Percentiles rank a stretch among this genome's conserved stretches.
Conservation (phyloP, 768 basidiomycete genomes). For the Lactarius hatsudake region DNA sequence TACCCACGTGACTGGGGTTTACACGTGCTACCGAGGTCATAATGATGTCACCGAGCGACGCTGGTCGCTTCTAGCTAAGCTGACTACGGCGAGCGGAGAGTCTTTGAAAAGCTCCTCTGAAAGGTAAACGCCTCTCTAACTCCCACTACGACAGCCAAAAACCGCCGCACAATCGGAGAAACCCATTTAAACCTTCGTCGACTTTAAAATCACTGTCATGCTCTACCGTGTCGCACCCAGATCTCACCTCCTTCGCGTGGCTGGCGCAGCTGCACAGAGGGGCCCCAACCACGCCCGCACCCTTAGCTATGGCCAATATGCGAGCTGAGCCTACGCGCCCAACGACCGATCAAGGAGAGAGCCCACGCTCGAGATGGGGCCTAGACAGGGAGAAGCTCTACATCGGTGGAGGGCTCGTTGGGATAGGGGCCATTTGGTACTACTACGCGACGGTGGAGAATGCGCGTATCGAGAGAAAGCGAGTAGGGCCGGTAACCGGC, state of each 20-base stretch:
- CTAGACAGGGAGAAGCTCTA: conserved; percentile 11
- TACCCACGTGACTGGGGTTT: conserved; percentile 42
- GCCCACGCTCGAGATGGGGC: conserved; percentile 1
- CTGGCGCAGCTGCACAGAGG: conserved; percentile 3
- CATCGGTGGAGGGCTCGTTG: conserved; percentile 21
- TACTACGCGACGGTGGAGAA: conserved; percentile 23
- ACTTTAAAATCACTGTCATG: not conserved
- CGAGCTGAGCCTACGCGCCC: conserved; percentile 11
- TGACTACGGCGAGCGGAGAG: too few species aligned
- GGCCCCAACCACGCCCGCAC: conserved; percentile 4
- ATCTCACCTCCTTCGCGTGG: conserved; percentile 3
- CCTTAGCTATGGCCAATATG: conserved; percentile 8
- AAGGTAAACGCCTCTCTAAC: not conserved
- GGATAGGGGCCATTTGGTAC: conserved; percentile 23
- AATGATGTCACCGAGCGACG: conserved; percentile 43
- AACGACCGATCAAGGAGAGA: conserved; percentile 6
- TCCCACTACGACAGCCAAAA: not conserved
- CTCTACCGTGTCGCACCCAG: conserved; percentile 1
- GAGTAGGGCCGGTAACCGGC: not conserved
- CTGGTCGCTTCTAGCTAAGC: not conserved
- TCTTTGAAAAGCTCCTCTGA: not conserved
- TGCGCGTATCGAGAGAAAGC: conserved; percentile 18
- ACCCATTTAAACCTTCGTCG: not conserved
- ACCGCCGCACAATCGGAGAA: not conserved
- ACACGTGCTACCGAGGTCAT: conserved; percentile 43